Evolutionary conservation across 2,329 filamentous ascomycete species (phyloP).

Genomic region (Aspergillus arachidicola): DNA sequence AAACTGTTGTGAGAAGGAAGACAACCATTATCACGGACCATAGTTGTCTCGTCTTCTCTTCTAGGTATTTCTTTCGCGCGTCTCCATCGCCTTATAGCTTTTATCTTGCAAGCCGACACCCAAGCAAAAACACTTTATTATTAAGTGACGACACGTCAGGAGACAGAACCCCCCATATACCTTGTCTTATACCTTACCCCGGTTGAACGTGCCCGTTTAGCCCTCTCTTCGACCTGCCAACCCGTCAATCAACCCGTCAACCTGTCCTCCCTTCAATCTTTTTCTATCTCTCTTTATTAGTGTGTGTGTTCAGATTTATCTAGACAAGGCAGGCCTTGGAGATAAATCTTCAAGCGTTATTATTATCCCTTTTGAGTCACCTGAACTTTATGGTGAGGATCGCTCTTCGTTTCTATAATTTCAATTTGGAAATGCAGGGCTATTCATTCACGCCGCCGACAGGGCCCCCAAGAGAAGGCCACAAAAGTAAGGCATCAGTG

Average conservation of each 20-base stretch:
- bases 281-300: neutral
- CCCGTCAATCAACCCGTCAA: neutral
- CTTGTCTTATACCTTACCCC: neutral
- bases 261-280: neutral
- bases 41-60: neutral
- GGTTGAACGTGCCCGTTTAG: neutral
- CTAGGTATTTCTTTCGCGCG: neutral
- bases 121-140: neutral
- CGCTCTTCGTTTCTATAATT: constrained; percentile 60
- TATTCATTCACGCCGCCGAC: constrained; percentile 74
- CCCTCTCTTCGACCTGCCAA: neutral
- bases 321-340: constrained; percentile 26
- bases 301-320: constrained; percentile 1
- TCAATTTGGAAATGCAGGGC: constrained; percentile 59
- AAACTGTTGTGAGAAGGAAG: neutral
- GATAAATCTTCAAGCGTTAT: constrained; percentile 34
- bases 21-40: neutral
- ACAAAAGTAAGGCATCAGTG: constrained; percentile 69
- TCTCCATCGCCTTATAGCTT: too few relatives aligned
- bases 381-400: constrained; percentile 63
- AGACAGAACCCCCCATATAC: neutral
- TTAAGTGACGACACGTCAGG: neutral
- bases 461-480: constrained; percentile 70
- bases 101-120: neutral
- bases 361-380: neutral